A percentile compares a stretch with the other conserved stretches of the same genome.
Evolutionary conservation across 2,329 filamentous ascomycete species (phyloP).

Genomic region (Hypoxylon sp.): DNA sequence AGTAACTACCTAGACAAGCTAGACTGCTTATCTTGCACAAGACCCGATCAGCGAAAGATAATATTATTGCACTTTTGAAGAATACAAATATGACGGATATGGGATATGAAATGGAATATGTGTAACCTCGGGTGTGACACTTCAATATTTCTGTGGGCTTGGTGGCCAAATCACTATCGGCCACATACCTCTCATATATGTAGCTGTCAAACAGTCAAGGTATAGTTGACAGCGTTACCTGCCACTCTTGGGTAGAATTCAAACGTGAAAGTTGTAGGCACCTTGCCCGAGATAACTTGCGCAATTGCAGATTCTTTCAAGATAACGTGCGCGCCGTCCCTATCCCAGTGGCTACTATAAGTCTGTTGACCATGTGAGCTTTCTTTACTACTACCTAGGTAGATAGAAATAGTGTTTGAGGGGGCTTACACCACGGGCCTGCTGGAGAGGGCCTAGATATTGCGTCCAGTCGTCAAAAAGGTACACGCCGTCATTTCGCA

Average conservation of each 20-base stretch:
- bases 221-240: slow-evolving; percentile 66
- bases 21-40: neutral
- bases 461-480: slow-evolving; percentile 71
- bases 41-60: neutral
- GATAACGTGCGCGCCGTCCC: slow-evolving; percentile 63
- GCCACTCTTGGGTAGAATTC: slow-evolving; percentile 69
- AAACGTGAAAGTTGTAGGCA: slow-evolving; percentile 65
- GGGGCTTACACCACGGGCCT: slow-evolving; percentile 58
- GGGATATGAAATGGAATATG: neutral
- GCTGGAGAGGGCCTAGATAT: slow-evolving; percentile 67
- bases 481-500: slow-evolving; percentile 63
- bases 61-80: neutral
- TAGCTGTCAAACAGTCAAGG: slow-evolving; percentile 52
- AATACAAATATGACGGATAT: neutral
- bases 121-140: neutral
- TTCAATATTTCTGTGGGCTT: neutral
- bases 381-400: neutral
- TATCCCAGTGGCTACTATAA: slow-evolving; percentile 67
- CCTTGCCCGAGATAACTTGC: slow-evolving; percentile 62
- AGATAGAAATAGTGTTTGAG: neutral
- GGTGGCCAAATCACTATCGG: neutral
- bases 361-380: slow-evolving; percentile 55
- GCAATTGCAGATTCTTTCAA: slow-evolving; percentile 62
- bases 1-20: neutral
- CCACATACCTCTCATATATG: neutral